Evolutionary conservation across 2,329 filamentous ascomycete genomes (phyloP), one percentile per base, ranked within the genome.

Genomic region (Albifimbria verrucaria): DNA sequence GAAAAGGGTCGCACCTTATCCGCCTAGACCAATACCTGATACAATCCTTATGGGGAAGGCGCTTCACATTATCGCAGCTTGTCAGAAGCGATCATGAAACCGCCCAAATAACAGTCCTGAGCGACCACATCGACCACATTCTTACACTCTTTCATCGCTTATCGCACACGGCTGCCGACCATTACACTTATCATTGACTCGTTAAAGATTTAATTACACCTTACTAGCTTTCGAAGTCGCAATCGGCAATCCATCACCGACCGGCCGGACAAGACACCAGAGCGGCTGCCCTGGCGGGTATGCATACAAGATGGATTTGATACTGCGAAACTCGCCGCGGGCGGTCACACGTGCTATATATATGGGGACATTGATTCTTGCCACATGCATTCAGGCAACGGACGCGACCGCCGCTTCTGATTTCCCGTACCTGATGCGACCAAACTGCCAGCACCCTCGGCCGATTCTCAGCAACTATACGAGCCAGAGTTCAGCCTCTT

Each of bases 291-390:
- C 65, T 65, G 63, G 69, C 69, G 76, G 76, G 71, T 72, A 72
- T 72, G 69, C 62, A 60, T 62, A 57, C 65, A 69, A 63, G 58
- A 82, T 83, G 80, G 75, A 86, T 70, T 79, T 87, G 69, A 86
- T 81, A 68, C 84, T 81, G 63, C 75, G 89, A 60, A 89, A 89
- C 75, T 87, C 85, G 72, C 86, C 88, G 66, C 81, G 90, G 64
- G 81, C 82, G 65, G 84, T 86, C 62, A 89, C 86, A 53, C 67
- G 88, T 50, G 75, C 81, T 62, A 82, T 85, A 51, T 82, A 83
- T 26, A 70, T 82, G 25, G 65, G 88, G 49, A 68, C 89, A 26
- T 62, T 87, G 28, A 63, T 83, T 9, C 26, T 32, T 32, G 9
- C 15, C 15, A 9, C 15, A 15, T 32, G 7, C 9, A 9, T 15